phyloP scores from a whole-genome alignment of 2,329 filamentous ascomycete genomes.

The Calonectria ilicicola region DNA sequence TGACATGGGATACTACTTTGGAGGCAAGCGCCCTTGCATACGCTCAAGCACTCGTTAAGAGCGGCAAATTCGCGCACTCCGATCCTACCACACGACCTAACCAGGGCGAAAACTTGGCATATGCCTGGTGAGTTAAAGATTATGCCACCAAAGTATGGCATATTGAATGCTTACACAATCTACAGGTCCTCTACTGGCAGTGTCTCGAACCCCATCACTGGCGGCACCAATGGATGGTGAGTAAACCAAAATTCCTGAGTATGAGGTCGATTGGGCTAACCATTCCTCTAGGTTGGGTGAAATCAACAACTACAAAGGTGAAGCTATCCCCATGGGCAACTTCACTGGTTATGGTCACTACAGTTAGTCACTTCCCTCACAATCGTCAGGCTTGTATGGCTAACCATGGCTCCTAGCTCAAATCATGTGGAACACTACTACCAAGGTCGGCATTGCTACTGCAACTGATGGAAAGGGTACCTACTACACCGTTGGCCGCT shows the following conservation, averaged over 20 bases:
- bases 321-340: conserved; percentile 35
- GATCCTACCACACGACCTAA: not conserved
- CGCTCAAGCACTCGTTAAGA: not conserved
- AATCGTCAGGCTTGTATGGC: not conserved
- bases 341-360: conserved; percentile 40
- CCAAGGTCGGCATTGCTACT: conserved; percentile 41
- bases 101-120: not conserved
- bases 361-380: conserved; percentile 19
- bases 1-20: not conserved
- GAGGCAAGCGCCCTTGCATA: not conserved
- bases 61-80: not conserved
- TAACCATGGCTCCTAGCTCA: conserved; percentile 26
- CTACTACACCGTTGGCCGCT: conserved; percentile 39
- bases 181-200: not conserved
- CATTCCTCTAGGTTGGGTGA: conserved; percentile 4
- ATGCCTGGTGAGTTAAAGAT: not conserved
- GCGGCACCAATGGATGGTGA: not conserved
- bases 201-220: not conserved
- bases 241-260: not conserved
- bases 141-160: rapidly evolving
- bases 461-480: conserved; percentile 29
- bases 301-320: conserved; percentile 39
- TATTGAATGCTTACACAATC: not conserved
- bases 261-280: not conserved
- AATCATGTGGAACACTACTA: conserved; percentile 40